A percentile compares a stretch with the other conserved stretches of the same genome.
phyloP scores from a whole-genome alignment of 2,329 filamentous ascomycete genomes.

The Colletotrichum simmondsii region DNA sequence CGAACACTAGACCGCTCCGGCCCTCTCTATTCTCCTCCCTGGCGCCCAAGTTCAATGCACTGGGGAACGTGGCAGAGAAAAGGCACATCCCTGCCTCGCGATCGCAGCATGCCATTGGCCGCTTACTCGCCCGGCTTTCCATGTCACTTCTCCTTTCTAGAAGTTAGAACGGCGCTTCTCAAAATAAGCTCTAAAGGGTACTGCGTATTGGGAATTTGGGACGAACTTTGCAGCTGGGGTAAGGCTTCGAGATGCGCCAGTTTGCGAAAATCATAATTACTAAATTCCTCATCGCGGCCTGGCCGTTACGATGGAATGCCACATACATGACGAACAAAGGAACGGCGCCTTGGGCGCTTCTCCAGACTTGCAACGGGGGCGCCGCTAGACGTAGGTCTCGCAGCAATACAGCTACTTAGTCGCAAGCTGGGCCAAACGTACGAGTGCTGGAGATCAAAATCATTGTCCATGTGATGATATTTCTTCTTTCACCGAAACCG shows the following conservation, averaged over 20 bases:
- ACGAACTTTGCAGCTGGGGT: not conserved
- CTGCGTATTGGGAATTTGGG: not conserved
- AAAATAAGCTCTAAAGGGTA: conserved; percentile 2
- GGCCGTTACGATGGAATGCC: not conserved
- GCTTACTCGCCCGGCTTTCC: not conserved
- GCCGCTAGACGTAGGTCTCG: not conserved
- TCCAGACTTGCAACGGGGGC: not conserved
- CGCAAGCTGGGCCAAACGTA: not conserved
- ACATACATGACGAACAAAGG: conserved; percentile 1
- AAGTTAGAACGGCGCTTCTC: conserved; percentile 4
- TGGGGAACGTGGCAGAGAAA: not conserved
- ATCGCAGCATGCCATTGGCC: not conserved
- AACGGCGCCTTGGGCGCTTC: not conserved
- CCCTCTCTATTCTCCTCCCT: conserved; percentile 9
- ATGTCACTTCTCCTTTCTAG: not conserved
- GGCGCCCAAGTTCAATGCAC: conserved; percentile 8
- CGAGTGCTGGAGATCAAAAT: not conserved
- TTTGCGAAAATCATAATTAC: too few relatives aligned
- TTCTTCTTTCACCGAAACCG: conserved; percentile 19
- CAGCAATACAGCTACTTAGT: not conserved
- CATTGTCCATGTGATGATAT: conserved; percentile 14
- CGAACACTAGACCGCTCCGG: not conserved
- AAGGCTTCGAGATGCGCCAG: not conserved
- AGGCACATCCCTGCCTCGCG: not conserved
- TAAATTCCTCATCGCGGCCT: not conserved